These are phyloP conservation scores for Stentor coeruleus DNA, from an alignment of 73 alveolate genomes.

Conservation along the genomic window DNA sequence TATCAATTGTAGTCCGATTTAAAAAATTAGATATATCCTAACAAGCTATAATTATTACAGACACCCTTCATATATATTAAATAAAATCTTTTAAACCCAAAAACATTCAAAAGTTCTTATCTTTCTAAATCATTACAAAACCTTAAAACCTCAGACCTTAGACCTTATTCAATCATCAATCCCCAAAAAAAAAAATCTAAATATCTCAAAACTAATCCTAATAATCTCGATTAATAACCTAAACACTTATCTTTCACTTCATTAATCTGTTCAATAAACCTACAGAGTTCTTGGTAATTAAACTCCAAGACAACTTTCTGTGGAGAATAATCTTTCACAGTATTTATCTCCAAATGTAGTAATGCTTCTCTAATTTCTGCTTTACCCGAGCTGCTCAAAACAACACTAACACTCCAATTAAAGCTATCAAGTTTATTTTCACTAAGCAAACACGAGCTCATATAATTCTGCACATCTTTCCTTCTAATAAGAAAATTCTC, in stretches of 20 bases:
- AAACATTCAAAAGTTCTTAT: too few relatives aligned
- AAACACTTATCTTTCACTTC: neutral
- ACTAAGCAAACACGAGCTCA: neutral
- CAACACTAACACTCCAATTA: constrained; percentile 16
- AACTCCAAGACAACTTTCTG: neutral
- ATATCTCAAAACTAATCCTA: too few relatives aligned
- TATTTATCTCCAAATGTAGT: neutral
- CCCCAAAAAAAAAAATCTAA: too few relatives aligned
- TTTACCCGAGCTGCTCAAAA: constrained; percentile 1
- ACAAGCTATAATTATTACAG: too few relatives aligned
- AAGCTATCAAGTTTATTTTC: neutral
- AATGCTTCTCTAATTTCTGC: neutral
- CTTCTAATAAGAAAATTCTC: neutral
- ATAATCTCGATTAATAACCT: neutral
- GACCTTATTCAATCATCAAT: too few relatives aligned
- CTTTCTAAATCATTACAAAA: too few relatives aligned
- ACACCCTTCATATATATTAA: too few relatives aligned
- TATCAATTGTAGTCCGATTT: too few relatives aligned
- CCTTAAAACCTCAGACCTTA: too few relatives aligned
- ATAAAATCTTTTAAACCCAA: too few relatives aligned
- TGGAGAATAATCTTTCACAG: neutral
- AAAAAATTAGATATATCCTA: too few relatives aligned
- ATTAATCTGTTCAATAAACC: neutral
- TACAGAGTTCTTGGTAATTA: neutral
- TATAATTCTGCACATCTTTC: neutral